phyloP scores from a whole-genome alignment of 176 grass and related monocot genomes.

The Themeda triandra region DNA sequence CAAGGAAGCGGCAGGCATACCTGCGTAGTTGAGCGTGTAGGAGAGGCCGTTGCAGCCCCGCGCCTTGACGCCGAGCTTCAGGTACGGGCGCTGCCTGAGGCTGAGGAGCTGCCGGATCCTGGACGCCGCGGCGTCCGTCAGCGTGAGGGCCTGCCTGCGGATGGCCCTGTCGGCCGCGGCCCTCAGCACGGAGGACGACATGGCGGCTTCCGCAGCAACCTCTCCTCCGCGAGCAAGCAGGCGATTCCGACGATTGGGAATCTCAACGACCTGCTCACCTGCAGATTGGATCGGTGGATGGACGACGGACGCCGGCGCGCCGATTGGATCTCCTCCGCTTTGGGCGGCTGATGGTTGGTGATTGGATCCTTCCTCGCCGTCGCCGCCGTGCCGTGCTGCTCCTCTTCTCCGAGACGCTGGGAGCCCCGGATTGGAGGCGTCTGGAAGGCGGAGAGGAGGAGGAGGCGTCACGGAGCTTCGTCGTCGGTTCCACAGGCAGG shows the following conservation, averaged over 20 bases:
- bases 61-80: slow-evolving; percentile 72
- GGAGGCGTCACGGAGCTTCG: background rate
- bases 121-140: slow-evolving; percentile 56
- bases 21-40: slow-evolving; percentile 88
- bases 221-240: background rate
- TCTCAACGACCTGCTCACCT: background rate
- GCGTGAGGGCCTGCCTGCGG: slow-evolving; percentile 58
- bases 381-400: background rate
- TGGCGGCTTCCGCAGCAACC: background rate
- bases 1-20: slow-evolving; percentile 12
- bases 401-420: background rate
- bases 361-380: background rate
- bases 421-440: background rate
- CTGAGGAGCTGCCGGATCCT: slow-evolving; percentile 71
- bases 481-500: background rate
- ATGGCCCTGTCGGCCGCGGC: slow-evolving; percentile 38
- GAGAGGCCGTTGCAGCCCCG: slow-evolving; percentile 92
- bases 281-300: background rate
- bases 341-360: background rate
- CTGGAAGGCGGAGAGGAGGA: background rate
- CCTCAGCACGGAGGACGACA: slow-evolving; percentile 57
- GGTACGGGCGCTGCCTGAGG: slow-evolving; percentile 61
- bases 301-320: background rate
- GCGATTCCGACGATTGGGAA: background rate
- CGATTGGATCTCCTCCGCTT: background rate